Evolutionary conservation across 495 filamentous ascomycete genomes (phyloP), one percentile per base, ranked within the genome.

Genomic region (Halenospora varia): DNA sequence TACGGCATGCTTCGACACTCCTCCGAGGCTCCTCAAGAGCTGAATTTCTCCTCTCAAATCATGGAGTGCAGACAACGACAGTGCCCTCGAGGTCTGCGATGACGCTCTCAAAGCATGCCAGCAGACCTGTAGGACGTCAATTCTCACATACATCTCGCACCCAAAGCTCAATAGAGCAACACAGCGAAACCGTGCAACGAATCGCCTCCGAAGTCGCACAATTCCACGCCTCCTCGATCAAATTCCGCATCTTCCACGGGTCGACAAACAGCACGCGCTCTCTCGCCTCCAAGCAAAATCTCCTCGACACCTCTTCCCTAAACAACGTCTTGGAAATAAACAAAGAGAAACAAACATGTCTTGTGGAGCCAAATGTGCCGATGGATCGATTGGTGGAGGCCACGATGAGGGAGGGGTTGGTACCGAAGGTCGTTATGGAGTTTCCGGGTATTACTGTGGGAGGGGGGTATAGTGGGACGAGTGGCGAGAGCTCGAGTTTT

Each of bases 211-310:
- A n/a, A 6, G 19, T 17, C 42, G 8, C 8, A 6, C 8, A 6
- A 8, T n/a, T 9, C 42, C n/a, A 17, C 42, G 17, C 42, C 42
- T n/a, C 4, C 42, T 8, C 4, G 8, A 8, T 9, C 6, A 46
- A 46, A n/a, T 46, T 6, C 8, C 19, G 42, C 42, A 46, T 20
- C 42, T 46, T 20, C 70, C 88, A 92, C 75, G 88, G 89, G 56
- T 84, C 84, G 0, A 91, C 88, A 25, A 92, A 91, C 70, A 85
- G 77, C 67, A 92, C 88, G 17, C 83, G 87, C 1, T 77, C 73
- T 3, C 70, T 75, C 48, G 75, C 78, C 48, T 75, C 75, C 9
- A 62, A 62, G 15, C 25, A 41, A n/a, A 61, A 81, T 51, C 73
- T 77, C 2, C 71, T 88, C 41, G 81, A 89, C 65, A 88, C 63